phyloP scores from a whole-genome alignment of 352 stramenopile genomes.

The Pythium biforme region DNA sequence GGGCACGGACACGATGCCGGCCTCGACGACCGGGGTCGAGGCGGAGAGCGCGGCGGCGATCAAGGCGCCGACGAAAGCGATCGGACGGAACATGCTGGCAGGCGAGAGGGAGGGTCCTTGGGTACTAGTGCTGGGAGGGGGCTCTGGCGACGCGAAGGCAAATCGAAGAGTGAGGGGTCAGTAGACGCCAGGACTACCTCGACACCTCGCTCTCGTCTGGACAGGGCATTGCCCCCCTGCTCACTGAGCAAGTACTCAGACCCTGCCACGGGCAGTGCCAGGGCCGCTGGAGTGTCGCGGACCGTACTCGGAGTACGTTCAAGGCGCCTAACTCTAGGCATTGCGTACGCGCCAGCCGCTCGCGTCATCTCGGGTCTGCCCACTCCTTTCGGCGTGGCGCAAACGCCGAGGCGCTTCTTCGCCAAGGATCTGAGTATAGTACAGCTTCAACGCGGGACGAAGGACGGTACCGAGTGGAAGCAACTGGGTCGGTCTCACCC shows the following conservation, averaged over 20 bases:
- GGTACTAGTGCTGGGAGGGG: background rate
- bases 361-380: background rate
- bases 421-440: too few species aligned
- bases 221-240: too few species aligned
- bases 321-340: background rate
- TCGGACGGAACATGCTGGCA: constrained; percentile 20
- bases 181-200: too few species aligned
- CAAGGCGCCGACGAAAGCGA: constrained; percentile 29
- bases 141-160: background rate
- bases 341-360: background rate
- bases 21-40: constrained; percentile 10
- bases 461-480: too few species aligned
- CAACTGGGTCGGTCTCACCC: too few species aligned
- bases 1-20: constrained; percentile 51
- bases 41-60: background rate
- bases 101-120: background rate
- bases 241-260: too few species aligned
- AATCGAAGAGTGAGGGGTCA: constrained; percentile 6
- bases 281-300: too few species aligned
- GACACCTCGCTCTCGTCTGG: too few species aligned
- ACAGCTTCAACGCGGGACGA: too few species aligned
- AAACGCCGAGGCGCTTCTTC: too few species aligned
- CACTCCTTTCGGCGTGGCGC: background rate
- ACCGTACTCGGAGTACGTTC: background rate
- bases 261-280: too few species aligned